phyloP scores from a whole-genome alignment of 1,284 basidiomycete species.

The Puccinia triticina region DNA sequence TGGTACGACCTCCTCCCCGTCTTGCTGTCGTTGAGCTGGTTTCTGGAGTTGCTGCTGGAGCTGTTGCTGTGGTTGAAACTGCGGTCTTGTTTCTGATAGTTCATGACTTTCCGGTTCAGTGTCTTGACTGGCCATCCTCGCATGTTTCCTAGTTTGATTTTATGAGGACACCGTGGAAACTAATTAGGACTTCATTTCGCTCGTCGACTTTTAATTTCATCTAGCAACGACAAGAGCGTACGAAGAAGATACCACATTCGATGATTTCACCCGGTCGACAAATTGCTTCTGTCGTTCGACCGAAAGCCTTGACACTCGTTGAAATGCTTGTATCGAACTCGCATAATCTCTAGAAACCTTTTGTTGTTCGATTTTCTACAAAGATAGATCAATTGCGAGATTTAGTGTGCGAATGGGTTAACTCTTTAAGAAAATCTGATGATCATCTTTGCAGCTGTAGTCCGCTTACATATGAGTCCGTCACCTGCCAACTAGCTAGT shows the following conservation, averaged over 20 bases:
- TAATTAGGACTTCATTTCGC: conserved; percentile 68
- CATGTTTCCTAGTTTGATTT: conserved; percentile 24
- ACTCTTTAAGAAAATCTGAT: not conserved
- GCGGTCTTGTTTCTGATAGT: conserved; percentile 46
- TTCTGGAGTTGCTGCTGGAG: conserved; percentile 57
- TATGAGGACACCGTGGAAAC: not conserved
- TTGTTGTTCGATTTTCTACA: conserved; percentile 49
- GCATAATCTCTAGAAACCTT: conserved; percentile 74
- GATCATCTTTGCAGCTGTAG: conserved; percentile 14
- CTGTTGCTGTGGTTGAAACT: conserved; percentile 25
- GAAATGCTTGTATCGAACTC: conserved; percentile 83
- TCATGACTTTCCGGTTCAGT: conserved; percentile 42
- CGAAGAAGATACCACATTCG: conserved; percentile 59
- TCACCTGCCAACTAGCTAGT: conserved; percentile 43
- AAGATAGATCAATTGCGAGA: not conserved
- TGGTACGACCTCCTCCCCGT: conserved; percentile 60
- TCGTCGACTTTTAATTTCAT: conserved; percentile 53
- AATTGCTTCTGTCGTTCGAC: conserved; percentile 82
- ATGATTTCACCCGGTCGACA: conserved; percentile 76
- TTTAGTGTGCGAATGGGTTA: not conserved
- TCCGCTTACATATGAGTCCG: conserved; percentile 31
- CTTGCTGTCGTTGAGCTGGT: conserved; percentile 58
- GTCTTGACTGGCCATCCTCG: conserved; percentile 16
- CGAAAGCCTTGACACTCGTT: conserved; percentile 83
- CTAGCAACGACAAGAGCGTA: conserved; percentile 67